A percentile compares a stretch with the other conserved stretches of the same genome.
These are phyloP conservation scores for Lactifluus pinguis DNA, from an alignment of 768 basidiomycete species.

Conservation along the genomic window DNA sequence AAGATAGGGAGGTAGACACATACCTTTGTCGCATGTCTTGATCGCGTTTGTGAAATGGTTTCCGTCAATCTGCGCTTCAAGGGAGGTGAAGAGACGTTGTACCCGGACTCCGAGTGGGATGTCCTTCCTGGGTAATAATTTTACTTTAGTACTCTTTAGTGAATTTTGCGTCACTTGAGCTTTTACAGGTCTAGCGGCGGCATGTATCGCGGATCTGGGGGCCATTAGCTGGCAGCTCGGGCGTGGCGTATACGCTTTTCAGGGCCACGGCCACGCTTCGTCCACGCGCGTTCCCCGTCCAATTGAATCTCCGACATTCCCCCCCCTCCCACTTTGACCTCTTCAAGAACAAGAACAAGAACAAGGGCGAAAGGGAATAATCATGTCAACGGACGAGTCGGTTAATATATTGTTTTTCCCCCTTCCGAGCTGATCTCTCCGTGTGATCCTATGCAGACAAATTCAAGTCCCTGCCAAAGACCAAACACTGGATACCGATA, in stretches of 20 bases:
- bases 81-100: conserved; percentile 62
- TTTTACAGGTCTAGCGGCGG: neutral
- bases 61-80: conserved; percentile 86
- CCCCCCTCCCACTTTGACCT: conserved; percentile 1
- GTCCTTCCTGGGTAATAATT: conserved; percentile 27
- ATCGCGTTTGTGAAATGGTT: conserved; percentile 78
- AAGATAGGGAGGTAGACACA: conserved; percentile 22
- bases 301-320: conserved; percentile 13
- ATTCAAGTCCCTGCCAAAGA: conserved; percentile 1
- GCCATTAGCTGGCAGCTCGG: neutral
- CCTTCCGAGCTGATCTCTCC: neutral
- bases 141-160: conserved; percentile 10
- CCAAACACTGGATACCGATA: conserved; percentile 12
- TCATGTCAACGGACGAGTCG: conserved; percentile 20
- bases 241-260: neutral
- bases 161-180: conserved; percentile 1
- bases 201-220: conserved; percentile 11
- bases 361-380: neutral
- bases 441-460: neutral
- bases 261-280: neutral
- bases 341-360: neutral
- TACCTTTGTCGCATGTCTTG: conserved; percentile 90
- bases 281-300: neutral
- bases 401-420: conserved; percentile 1
- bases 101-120: conserved; percentile 29